Evolutionary conservation across 306 rosid species (phyloP), one percentile per base, ranked within the genome.

Genomic region (Ammopiptanthus mongolicus): DNA sequence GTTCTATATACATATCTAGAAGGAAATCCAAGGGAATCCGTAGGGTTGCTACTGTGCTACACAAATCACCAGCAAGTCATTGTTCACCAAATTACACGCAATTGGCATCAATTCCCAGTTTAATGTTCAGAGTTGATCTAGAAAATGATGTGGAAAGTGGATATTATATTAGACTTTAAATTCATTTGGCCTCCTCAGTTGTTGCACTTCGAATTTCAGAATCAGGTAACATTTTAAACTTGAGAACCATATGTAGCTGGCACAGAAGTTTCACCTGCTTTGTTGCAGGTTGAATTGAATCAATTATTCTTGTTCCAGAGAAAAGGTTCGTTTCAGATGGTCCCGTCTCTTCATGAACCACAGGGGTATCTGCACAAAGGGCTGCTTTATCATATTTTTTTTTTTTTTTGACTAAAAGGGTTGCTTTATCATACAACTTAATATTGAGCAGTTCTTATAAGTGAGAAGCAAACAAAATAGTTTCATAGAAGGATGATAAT

Each of bases 311-410:
- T 83, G 87, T 75, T 37, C 91, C 87, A 0, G 86, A 61, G 80
- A 75, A 86, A 52, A 79, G 85, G 77, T 82, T 85, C 53, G 52
- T 82, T 74, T 93, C 90, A 41, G 96, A 93, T 44, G 96, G 93
- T 25, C 90, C 91, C 0, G 84, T 80, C 82, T 89, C 97, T 83
- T 88, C 87, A 81, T 87, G 91, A 84, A 80, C 84, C 57, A 74
- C 81, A 15, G 92, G 82, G 17, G 78, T 22, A 57, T 83, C 97
- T 90, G 83, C 87, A 88, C 74, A 64, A 58, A 5, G 63, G 58
- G 47, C 1, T 1, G 14, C 55, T 44, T 60, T 28, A 80, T 65
- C 36, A 86, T 34, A 63, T n/a, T n/a, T n/a, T n/a, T n/a, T n/a
- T n/a, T n/a, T n/a, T n/a, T n/a, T n/a, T n/a, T n/a, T n/a, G n/a